These are phyloP conservation scores for Saccharomycopsis hybrid DNA, from an alignment of 1,139 yeast genomes.

Conservation along the genomic window DNA sequence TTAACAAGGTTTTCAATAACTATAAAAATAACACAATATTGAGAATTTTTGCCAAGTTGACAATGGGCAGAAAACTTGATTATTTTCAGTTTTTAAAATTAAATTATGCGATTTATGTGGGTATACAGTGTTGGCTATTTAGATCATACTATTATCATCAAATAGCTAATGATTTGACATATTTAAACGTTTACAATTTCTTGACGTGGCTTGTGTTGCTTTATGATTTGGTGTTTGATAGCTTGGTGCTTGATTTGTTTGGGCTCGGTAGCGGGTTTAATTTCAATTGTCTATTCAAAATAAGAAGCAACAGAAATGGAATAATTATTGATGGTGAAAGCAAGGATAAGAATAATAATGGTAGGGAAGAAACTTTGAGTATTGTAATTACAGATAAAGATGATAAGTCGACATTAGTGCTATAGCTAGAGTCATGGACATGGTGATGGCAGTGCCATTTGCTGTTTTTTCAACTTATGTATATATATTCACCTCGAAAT, in stretches of 20 bases:
- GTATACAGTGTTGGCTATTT: constrained; percentile 9
- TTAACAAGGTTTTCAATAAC: constrained; percentile 12
- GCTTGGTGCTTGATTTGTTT: constrained; percentile 9
- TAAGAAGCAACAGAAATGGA: no score
- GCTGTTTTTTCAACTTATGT: no score
- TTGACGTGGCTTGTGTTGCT: constrained; percentile 16
- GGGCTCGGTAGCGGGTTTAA: constrained; percentile 8
- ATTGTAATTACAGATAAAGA: constrained; percentile 1
- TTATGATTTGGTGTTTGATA: constrained; percentile 12
- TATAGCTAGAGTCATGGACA: no score
- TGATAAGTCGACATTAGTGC: no score
- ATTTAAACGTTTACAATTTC: constrained; percentile 15
- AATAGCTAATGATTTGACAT: constrained; percentile 19
- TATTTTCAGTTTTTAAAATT: constrained; percentile 4
- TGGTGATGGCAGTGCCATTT: no score
- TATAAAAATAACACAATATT: background rate
- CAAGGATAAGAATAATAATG: background rate
- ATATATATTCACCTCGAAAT: no score
- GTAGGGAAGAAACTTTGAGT: background rate
- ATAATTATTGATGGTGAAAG: background rate
- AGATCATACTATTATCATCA: constrained; percentile 19
- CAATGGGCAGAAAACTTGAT: background rate
- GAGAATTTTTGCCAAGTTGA: background rate
- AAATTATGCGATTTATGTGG: constrained; percentile 7
- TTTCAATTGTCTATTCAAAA: background rate